A percentile compares a stretch with the other conserved stretches of the same genome.
Evolutionary conservation across 345 rosid species (phyloP).

Genomic region (Pistacia integerrima): DNA sequence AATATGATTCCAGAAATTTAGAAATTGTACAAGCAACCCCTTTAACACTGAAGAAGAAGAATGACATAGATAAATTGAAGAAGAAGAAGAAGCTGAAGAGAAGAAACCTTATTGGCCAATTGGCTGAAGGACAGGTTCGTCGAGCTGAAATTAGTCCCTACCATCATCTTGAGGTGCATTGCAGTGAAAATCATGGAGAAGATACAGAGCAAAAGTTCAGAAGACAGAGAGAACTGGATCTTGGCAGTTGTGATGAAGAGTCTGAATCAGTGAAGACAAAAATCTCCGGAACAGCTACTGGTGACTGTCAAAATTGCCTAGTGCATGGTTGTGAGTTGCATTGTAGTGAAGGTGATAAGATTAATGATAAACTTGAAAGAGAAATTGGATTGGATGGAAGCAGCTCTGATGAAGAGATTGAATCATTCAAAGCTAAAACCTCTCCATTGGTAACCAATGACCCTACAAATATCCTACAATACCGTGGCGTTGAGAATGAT

Average conservation of each 20-base stretch:
- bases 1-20: conserved; percentile 11
- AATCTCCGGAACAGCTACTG: neutral
- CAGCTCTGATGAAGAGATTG: conserved; percentile 22
- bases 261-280: conserved; percentile 13
- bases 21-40: neutral
- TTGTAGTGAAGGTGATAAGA: conserved; percentile 7
- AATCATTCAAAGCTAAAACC: neutral
- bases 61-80: conserved; percentile 1
- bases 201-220: conserved; percentile 8
- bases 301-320: neutral
- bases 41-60: neutral
- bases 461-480: conserved; percentile 10
- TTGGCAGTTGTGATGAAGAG: neutral
- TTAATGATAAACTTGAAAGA: neutral
- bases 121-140: neutral
- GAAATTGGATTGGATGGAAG: neutral
- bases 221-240: conserved; percentile 8
- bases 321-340: neutral
- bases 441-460: neutral
- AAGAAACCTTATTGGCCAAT: neutral
- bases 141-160: conserved; percentile 8
- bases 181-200: conserved; percentile 7
- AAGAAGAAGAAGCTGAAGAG: conserved; percentile 3
- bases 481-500: conserved; percentile 2
- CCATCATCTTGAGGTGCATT: neutral